Percentiles rank a stretch among this genome's conserved stretches.
These are phyloP conservation scores for Penicillium simplicissimum DNA, from an alignment of 495 filamentous ascomycete species.

Conservation along the genomic window DNA sequence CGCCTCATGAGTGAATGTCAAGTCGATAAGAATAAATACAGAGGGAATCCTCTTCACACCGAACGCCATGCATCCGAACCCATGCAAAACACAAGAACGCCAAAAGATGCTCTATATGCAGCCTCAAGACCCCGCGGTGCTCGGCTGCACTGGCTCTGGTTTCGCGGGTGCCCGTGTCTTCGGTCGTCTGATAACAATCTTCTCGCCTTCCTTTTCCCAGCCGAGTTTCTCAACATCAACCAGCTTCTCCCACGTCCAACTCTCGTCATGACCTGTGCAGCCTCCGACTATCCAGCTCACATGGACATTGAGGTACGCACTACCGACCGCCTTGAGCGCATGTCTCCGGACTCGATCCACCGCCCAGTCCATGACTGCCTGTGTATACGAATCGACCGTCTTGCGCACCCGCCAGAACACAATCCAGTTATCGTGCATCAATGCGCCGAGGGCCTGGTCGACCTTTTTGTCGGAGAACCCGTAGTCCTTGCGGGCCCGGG, in stretches of 20 bases:
- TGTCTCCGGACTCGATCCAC: conserved; percentile 67
- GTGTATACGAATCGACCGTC: conserved; percentile 73
- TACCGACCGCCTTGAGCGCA: conserved; percentile 80
- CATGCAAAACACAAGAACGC: conserved; percentile 17
- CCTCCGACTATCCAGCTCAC: conserved; percentile 47
- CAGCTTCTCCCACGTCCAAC: conserved; percentile 72
- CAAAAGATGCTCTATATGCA: conserved; percentile 14
- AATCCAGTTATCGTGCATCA: conserved; percentile 81
- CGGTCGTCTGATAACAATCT: conserved; percentile 67
- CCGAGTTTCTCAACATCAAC: conserved; percentile 65
- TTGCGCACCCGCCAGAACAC: conserved; percentile 70
- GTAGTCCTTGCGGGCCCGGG: conserved; percentile 48
- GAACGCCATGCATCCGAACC: conserved; percentile 18
- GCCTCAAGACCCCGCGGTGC: conserved; percentile 11
- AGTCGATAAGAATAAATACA: conserved; percentile 19
- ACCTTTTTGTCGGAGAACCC: conserved; percentile 61
- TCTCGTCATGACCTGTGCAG: conserved; percentile 60
- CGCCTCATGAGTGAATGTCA: conserved; percentile 11
- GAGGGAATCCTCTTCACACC: neutral
- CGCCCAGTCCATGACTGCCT: conserved; percentile 76
- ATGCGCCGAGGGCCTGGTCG: conserved; percentile 63
- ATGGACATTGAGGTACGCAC: conserved; percentile 75
- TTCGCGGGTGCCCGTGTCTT: conserved; percentile 36
- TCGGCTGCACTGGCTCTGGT: conserved; percentile 23
- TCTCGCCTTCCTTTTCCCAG: conserved; percentile 73